Conservation (phyloP, 768 basidiomycete genomes). For the Lentinula raphanica region DNA sequence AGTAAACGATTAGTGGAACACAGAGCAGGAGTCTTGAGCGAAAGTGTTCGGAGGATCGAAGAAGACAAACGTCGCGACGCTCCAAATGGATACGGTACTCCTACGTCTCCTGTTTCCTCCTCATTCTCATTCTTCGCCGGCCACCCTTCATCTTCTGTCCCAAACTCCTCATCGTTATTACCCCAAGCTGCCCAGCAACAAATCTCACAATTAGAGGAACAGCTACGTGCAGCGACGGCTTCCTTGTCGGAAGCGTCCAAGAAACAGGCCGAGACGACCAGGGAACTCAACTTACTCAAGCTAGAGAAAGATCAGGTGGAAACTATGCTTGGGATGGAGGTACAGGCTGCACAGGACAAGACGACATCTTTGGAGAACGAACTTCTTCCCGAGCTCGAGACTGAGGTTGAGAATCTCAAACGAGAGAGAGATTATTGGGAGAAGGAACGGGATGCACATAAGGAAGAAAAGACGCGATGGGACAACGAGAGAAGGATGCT, state of each 20-base stretch:
- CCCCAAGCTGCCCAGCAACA: slow-evolving; percentile 41
- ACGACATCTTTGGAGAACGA: slow-evolving; percentile 54
- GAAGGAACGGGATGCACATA: slow-evolving; percentile 28
- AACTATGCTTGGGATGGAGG: slow-evolving; percentile 57
- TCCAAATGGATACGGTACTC: slow-evolving; percentile 51
- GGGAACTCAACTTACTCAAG: slow-evolving; percentile 56
- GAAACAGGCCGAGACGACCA: slow-evolving; percentile 55
- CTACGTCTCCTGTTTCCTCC: slow-evolving; percentile 47
- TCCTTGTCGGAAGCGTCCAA: slow-evolving; percentile 53
- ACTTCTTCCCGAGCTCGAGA: slow-evolving; percentile 44
- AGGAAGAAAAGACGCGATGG: slow-evolving; percentile 14
- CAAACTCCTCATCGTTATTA: slow-evolving; percentile 31
- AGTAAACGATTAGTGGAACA: slow-evolving; percentile 69
- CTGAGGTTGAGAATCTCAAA: slow-evolving; percentile 40
- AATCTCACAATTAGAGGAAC: slow-evolving; percentile 53
- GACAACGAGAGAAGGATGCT: slow-evolving; percentile 31
- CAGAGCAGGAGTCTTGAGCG: slow-evolving; percentile 74
- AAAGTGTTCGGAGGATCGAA: slow-evolving; percentile 65
- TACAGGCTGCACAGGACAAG: slow-evolving; percentile 63
- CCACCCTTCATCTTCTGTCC: slow-evolving; percentile 63
- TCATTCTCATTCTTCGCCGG: slow-evolving; percentile 62
- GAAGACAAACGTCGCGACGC: slow-evolving; percentile 30
- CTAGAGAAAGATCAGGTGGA: slow-evolving; percentile 70
- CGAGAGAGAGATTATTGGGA: slow-evolving; percentile 49
- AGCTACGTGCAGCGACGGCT: slow-evolving; percentile 55